Evolutionary conservation across 805 yeast species (phyloP).

Genomic region (Metschnikowia kunwiensis): DNA sequence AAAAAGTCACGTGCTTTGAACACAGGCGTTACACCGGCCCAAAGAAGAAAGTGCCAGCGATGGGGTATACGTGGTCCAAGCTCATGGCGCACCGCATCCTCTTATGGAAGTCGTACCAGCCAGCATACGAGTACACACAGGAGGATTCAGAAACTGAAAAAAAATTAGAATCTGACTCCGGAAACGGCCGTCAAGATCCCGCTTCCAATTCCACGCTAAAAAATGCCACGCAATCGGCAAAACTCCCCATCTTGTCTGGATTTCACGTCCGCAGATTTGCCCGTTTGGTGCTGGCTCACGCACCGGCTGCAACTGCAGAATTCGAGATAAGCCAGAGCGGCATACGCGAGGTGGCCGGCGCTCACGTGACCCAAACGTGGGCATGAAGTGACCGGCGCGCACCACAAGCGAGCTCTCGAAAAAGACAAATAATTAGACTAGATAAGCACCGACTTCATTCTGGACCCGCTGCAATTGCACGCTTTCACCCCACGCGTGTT

Average conservation of each 20-base stretch:
- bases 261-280: conserved; percentile 9
- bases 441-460: conserved; percentile 3
- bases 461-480: too few species aligned
- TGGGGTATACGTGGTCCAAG: conserved; percentile 21
- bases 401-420: neutral
- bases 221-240: neutral
- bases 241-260: neutral
- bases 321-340: conserved; percentile 12
- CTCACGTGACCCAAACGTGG: conserved; percentile 12
- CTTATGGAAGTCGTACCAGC: conserved; percentile 17
- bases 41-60: conserved; percentile 16
- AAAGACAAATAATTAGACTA: neutral
- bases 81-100: conserved; percentile 15
- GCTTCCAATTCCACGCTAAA: too few species aligned
- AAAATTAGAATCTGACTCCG: neutral
- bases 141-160: too few species aligned
- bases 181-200: too few species aligned
- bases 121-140: conserved; percentile 1
- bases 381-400: conserved; percentile 9
- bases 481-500: too few species aligned
- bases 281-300: conserved; percentile 5
- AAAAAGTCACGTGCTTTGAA: too few species aligned
- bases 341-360: conserved; percentile 3
- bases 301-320: conserved; percentile 6
- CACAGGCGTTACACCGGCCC: too few species aligned